Base-by-base conservation (phyloP, 208 protist genomes). In the Acanthamoeba culbertsoni region DNA sequence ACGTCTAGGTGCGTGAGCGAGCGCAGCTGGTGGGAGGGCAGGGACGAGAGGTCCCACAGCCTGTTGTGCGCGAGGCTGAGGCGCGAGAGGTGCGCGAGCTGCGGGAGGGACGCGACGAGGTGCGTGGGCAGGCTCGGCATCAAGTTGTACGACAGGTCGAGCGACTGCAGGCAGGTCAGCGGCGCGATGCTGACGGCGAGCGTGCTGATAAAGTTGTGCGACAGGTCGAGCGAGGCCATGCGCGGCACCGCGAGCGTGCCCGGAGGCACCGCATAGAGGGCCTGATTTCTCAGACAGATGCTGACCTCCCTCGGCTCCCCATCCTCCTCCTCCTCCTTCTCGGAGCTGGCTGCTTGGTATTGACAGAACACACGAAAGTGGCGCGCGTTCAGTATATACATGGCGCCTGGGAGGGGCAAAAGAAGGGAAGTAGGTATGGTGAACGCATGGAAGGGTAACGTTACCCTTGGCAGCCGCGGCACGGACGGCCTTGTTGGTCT, bases 151-250 rank as follows among this genome's bases (percentile, higher is more conserved):
- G 16, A 82, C 26, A 82, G 71, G n/a, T 55, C 71, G 71, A 82
- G 71, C 63, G 42, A 35, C 6, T 53, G 2, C 31, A 82, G 45
- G 26, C 42, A n/a, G 7, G 0, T 26, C 40, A 84, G 73, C 6
- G 45, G 45, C 40, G 73, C 48, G 43, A 84, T 28, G 28, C 10
- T 57, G 51, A 88, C 5, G 23, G 82, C 23, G 28, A 90, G 42
- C 1, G 53, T 90, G 82, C 55, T 90, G 82, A 90, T 37, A 37
- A 71, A 71, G 82, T 90, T 90, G 20, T 68, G 37, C 33, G 82
- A 62, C 16, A 90, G 51, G 53, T 90, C 37, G 55, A 90, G 82
- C 5, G 82, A 37, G 33, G 35, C 31, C 16, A 90, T 28, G 23
- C 28, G 14, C 2, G 51, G 31, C 33, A 40, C 8, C 7, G 12